phyloP scores from a whole-genome alignment of 768 basidiomycete species.

The Boletus reticulatus region DNA sequence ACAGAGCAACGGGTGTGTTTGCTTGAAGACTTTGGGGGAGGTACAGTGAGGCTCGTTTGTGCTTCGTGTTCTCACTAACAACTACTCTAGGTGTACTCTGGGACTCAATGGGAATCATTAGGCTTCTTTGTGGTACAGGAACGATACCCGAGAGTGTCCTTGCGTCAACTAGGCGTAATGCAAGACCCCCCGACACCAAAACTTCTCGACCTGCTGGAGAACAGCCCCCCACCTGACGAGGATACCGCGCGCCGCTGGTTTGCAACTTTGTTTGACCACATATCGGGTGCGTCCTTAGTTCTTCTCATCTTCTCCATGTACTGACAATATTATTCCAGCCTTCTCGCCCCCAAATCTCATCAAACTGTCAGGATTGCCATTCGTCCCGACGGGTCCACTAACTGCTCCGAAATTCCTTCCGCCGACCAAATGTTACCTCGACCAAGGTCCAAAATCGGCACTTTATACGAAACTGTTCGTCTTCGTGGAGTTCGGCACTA shows the following conservation, averaged over 20 bases:
- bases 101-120: constrained; percentile 59
- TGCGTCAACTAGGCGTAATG: constrained; percentile 58
- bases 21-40: constrained; percentile 62
- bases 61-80: not conserved
- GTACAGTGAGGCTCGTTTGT: constrained; percentile 32
- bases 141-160: constrained; percentile 43
- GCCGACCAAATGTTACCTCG: constrained; percentile 64
- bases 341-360: constrained; percentile 51
- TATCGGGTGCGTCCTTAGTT: constrained; percentile 42
- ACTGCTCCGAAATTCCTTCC: constrained; percentile 39
- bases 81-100: constrained; percentile 56
- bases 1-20: constrained; percentile 40
- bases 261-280: constrained; percentile 53
- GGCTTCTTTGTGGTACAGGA: constrained; percentile 68
- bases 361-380: constrained; percentile 48
- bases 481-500: constrained; percentile 79
- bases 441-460: constrained; percentile 43
- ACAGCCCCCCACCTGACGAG: constrained; percentile 49
- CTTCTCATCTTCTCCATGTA: not conserved
- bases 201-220: constrained; percentile 54
- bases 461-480: constrained; percentile 76
- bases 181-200: constrained; percentile 59
- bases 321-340: constrained; percentile 37
- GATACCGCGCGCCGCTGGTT: constrained; percentile 60
- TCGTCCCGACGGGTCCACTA: constrained; percentile 56